phyloP scores from a whole-genome alignment of 2,329 filamentous ascomycete genomes.

The Colletotrichum sidae region DNA sequence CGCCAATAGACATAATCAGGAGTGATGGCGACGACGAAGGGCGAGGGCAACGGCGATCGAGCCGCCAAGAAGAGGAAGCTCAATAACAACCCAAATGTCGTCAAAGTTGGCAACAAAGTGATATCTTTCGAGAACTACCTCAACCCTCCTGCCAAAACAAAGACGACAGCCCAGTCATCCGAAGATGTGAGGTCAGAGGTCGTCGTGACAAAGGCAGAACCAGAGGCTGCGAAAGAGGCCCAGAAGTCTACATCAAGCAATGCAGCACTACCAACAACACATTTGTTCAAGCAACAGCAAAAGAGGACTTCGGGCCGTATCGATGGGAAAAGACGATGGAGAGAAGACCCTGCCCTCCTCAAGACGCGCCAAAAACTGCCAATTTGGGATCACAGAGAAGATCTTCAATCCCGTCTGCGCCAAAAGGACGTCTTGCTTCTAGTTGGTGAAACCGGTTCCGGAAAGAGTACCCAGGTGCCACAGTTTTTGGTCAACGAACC shows the following conservation, averaged over 20 bases:
- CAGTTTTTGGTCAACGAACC: slow-evolving; percentile 84
- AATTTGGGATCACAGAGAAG: slow-evolving; percentile 79
- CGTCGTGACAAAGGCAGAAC: slow-evolving; percentile 1
- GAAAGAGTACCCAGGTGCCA: slow-evolving; percentile 96
- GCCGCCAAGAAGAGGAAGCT: slow-evolving; percentile 53
- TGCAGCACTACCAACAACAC: slow-evolving; percentile 2
- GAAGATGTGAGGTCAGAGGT: slow-evolving; percentile 15
- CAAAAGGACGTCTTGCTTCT: slow-evolving; percentile 82
- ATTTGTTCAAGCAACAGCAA: slow-evolving; percentile 1
- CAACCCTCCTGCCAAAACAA: slow-evolving; percentile 45
- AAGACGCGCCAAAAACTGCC: slow-evolving; percentile 76
- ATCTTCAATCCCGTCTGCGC: slow-evolving; percentile 74
- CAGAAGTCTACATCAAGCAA: not conserved
- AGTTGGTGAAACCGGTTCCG: slow-evolving; percentile 93
- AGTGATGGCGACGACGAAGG: slow-evolving; percentile 37
- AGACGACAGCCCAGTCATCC: slow-evolving; percentile 10
- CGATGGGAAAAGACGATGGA: slow-evolving; percentile 30
- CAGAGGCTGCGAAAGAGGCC: slow-evolving; percentile 11
- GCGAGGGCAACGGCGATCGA: slow-evolving; percentile 45
- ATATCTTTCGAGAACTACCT: slow-evolving; percentile 65
- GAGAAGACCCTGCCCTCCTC: slow-evolving; percentile 49
- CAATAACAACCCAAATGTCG: slow-evolving; percentile 46
- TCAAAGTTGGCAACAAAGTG: slow-evolving; percentile 60
- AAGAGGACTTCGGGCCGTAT: slow-evolving; percentile 15
- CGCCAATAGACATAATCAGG: not conserved